Conservation (phyloP, 495 filamentous ascomycete genomes). For the Aspergillus homomorphus region DNA sequence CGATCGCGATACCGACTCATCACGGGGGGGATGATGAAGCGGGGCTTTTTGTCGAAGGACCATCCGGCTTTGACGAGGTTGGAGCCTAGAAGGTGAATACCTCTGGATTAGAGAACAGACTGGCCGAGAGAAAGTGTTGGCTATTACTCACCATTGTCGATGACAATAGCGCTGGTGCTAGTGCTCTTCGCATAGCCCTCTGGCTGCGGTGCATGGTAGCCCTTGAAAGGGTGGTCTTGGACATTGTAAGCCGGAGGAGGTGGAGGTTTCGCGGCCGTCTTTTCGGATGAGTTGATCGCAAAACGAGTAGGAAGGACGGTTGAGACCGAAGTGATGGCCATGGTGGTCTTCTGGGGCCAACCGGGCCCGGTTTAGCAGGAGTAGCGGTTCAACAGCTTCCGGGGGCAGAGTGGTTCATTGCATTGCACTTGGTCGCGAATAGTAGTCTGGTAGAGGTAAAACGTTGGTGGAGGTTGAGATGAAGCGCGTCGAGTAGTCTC, state of each 20-base stretch:
- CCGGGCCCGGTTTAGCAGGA: slow-evolving; percentile 23
- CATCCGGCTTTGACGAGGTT: slow-evolving; percentile 87
- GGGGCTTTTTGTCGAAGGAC: slow-evolving; percentile 81
- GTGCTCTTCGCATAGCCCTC: slow-evolving; percentile 65
- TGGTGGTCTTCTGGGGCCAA: slow-evolving; percentile 29
- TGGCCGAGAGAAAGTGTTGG: neutral
- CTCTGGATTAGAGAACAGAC: slow-evolving; percentile 6
- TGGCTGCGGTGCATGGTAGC: slow-evolving; percentile 61
- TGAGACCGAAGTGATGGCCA: slow-evolving; percentile 49
- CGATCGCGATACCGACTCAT: slow-evolving; percentile 93
- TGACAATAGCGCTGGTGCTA: slow-evolving; percentile 76
- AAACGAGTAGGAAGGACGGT: slow-evolving; percentile 37
- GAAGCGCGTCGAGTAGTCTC: neutral
- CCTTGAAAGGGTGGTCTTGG: slow-evolving; percentile 76
- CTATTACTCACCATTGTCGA: slow-evolving; percentile 82
- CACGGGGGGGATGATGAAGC: slow-evolving; percentile 78
- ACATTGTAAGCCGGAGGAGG: slow-evolving; percentile 50
- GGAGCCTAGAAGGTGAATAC: slow-evolving; percentile 58
- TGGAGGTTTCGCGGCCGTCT: slow-evolving; percentile 42
- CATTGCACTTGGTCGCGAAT: slow-evolving; percentile 30
- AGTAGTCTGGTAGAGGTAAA: neutral
- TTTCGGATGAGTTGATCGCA: slow-evolving; percentile 32
- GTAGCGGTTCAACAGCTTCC: slow-evolving; percentile 31
- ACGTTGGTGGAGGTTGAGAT: neutral
- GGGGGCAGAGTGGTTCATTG: slow-evolving; percentile 24